Percentiles rank a stretch among this genome's conserved stretches.
Conservation (phyloP, 108 stramenopile species). For the Schizochytrium sp. region DNA sequence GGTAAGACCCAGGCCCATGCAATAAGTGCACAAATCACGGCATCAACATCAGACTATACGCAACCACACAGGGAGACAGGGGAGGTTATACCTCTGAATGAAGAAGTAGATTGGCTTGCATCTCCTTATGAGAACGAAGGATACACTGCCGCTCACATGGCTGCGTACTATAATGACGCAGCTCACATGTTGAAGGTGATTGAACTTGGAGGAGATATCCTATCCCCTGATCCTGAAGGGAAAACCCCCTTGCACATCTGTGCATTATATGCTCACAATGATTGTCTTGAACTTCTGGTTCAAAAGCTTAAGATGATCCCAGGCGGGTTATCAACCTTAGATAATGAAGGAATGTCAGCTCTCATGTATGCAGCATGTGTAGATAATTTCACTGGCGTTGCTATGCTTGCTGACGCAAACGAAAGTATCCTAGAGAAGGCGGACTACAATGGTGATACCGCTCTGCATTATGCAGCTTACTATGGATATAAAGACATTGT, state of each 20-base stretch:
- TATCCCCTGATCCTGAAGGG: slow-evolving; percentile 8
- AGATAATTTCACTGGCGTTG: not conserved
- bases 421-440: not conserved
- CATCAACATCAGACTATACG: not conserved
- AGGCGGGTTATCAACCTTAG: not conserved
- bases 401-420: not conserved
- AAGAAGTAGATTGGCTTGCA: slow-evolving; percentile 5
- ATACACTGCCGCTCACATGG: slow-evolving; percentile 55
- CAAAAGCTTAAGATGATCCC: not conserved
- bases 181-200: not conserved
- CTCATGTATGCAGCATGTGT: slow-evolving; percentile 5
- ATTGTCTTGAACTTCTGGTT: slow-evolving; percentile 44
- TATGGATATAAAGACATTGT: not conserved
- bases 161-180: slow-evolving; percentile 1
- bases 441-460: slow-evolving; percentile 38
- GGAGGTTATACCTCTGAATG: not conserved
- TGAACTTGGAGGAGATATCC: slow-evolving; percentile 17
- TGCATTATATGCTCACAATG: not conserved
- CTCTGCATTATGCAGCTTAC: slow-evolving; percentile 40
- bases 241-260: slow-evolving; percentile 48
- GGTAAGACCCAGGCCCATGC: not conserved
- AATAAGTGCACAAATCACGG: not conserved
- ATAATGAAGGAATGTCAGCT: not conserved
- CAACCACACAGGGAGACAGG: not conserved
- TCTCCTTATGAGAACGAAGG: slow-evolving; percentile 1